These are phyloP conservation scores for Hyphopichia buzzinii DNA, from an alignment of 1,139 yeast genomes.

Conservation along the genomic window DNA sequence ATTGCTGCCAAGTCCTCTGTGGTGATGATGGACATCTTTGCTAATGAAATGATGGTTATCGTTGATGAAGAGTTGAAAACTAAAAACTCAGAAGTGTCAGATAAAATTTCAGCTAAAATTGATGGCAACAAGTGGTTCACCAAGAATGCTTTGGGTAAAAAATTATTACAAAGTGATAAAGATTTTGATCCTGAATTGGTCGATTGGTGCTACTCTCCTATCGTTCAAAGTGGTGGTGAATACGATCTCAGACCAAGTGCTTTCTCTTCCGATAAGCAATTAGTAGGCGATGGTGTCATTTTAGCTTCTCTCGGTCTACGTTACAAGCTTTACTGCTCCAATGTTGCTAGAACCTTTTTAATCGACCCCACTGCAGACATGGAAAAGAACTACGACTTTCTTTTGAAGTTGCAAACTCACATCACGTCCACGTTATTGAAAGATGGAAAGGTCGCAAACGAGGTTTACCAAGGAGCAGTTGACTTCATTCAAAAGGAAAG, in stretches of 20 bases:
- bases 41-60: constrained; percentile 83
- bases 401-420: constrained; percentile 65
- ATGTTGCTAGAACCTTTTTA: constrained; percentile 81
- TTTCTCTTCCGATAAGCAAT: constrained; percentile 61
- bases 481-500: constrained; percentile 55
- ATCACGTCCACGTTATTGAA: constrained; percentile 54
- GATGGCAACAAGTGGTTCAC: constrained; percentile 72
- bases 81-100: constrained; percentile 71
- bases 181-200: constrained; percentile 73
- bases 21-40: constrained; percentile 78
- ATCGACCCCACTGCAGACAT: constrained; percentile 85
- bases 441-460: constrained; percentile 65
- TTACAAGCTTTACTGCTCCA: constrained; percentile 87
- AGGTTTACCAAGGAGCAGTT: constrained; percentile 63
- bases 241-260: constrained; percentile 88
- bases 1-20: constrained; percentile 78
- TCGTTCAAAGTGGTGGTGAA: constrained; percentile 83
- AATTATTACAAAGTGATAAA: constrained; percentile 38
- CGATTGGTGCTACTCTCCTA: constrained; percentile 95
- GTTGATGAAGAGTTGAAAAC: constrained; percentile 85
- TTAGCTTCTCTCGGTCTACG: constrained; percentile 83
- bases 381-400: constrained; percentile 75
- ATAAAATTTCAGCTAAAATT: constrained; percentile 75
- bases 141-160: constrained; percentile 60
- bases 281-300: constrained; percentile 79